Conservation (phyloP, 225 moss, liverwort and hornwort genomes). For the Climacium dendroides region DNA sequence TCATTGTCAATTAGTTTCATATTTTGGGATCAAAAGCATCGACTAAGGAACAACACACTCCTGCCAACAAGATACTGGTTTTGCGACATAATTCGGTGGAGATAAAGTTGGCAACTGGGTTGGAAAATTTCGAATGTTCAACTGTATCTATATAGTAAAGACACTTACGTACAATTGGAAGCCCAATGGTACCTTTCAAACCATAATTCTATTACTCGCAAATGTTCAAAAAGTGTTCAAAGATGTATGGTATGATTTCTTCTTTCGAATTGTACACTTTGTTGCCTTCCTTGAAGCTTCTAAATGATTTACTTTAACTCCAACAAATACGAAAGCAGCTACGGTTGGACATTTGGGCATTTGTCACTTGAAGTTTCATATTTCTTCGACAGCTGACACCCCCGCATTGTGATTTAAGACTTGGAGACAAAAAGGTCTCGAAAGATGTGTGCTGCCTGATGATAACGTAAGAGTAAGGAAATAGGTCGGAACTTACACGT, state of each 20-base stretch:
- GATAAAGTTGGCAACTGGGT: background rate
- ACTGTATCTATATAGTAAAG: background rate
- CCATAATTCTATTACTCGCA: background rate
- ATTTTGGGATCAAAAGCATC: background rate
- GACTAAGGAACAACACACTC: background rate
- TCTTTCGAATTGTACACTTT: background rate
- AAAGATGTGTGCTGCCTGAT: background rate
- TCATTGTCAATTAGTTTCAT: background rate
- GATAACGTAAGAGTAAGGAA: background rate
- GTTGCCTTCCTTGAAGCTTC: background rate
- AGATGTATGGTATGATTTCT: background rate
- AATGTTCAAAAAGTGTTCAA: background rate
- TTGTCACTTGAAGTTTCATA: background rate
- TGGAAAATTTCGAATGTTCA: background rate
- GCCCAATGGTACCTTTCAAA: background rate
- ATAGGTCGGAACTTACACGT: conserved; percentile 26
- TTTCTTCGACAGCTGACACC: background rate
- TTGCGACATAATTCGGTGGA: background rate
- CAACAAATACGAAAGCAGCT: background rate
- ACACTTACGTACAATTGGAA: background rate
- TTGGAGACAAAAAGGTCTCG: background rate
- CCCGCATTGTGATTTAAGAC: background rate
- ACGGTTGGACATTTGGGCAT: background rate
- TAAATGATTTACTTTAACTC: background rate
- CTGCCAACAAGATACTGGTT: background rate